Evolutionary conservation across 1,284 basidiomycete species (phyloP), one percentile per base, ranked within the genome.

Genomic region (Ceratobasidium papillatum): DNA sequence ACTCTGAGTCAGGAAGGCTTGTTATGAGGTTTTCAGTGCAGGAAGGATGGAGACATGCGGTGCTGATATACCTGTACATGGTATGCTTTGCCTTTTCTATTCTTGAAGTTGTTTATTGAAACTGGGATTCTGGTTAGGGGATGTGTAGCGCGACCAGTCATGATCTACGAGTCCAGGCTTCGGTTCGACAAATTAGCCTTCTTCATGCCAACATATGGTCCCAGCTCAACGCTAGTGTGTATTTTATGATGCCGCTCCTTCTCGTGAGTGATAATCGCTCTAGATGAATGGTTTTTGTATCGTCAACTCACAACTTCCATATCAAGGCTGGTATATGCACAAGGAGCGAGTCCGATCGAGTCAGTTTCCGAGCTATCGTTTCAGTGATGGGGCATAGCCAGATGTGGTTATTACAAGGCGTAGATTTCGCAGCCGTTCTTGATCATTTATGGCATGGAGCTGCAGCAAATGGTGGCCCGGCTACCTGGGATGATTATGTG

Each of bases 51-150:
- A 69, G 65, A 25, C 65, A 69, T 32, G 51, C 36, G 17, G n/a
- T 51, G 17, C 41, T 69, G 52, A 69, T 69, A n/a, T 69, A 69
- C 19, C 19, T 69, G 11, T 69, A 69, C 36, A 56, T 69, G 65
- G 65, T 69, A 25, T 12, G 65, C 34, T 12, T 32, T 27, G 36
- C n/a, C 22, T 2, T 17, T 17, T 45, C 0, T 3, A 30, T 14
- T 2, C 34, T 3, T 58, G 9, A 52, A 1, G 2, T 12, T 32
- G 22, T 22, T 27, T 22, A 5, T 25, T 2, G 12, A n/a, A 1
- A 22, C 32, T 1, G 25, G 22, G 27, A 12, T 27, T 3, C 43
- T 30, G 49, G 25, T 58, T 43, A 69, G 66, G 56, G 68, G 9
- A 61, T 72, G 68, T 72, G 59, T 22, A 36, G 59, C 32, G 59